These are phyloP conservation scores for Lathyrus tuberosus DNA, from an alignment of 306 rosid genomes.

Conservation along the genomic window DNA sequence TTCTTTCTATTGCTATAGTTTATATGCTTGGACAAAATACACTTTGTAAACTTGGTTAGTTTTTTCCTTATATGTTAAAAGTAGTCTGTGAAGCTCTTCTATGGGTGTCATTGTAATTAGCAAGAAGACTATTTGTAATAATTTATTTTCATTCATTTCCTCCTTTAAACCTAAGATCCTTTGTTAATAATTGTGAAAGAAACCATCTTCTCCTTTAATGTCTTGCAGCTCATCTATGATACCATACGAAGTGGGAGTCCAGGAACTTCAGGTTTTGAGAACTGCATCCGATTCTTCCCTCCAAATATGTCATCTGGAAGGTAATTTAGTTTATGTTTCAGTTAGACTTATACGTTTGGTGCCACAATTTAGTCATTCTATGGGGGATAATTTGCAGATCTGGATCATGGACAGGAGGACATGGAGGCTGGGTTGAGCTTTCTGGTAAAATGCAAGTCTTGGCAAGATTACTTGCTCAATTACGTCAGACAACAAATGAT, in stretches of 20 bases:
- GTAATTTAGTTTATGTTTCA: slow-evolving; percentile 42
- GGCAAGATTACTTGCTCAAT: slow-evolving; percentile 86
- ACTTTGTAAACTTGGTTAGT: slow-evolving; percentile 17
- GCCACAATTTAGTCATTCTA: slow-evolving; percentile 28
- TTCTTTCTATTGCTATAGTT: slow-evolving; percentile 10
- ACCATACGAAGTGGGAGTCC: slow-evolving; percentile 79
- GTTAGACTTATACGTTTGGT: slow-evolving; percentile 14
- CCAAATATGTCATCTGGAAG: slow-evolving; percentile 93
- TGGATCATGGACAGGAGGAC: slow-evolving; percentile 92
- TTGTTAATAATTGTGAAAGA: slow-evolving; percentile 13
- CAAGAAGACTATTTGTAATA: slow-evolving; percentile 1
- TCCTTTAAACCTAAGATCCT: slow-evolving; percentile 21
- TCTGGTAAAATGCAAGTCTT: slow-evolving; percentile 98
- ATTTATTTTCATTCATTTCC: slow-evolving; percentile 21
- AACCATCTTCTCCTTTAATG: slow-evolving; percentile 34
- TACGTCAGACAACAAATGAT: slow-evolving; percentile 79
- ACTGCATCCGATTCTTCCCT: slow-evolving; percentile 89
- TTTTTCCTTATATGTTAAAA: slow-evolving; percentile 17
- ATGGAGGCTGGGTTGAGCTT: slow-evolving; percentile 94
- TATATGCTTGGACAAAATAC: not conserved
- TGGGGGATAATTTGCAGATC: slow-evolving; percentile 51
- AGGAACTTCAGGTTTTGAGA: slow-evolving; percentile 96
- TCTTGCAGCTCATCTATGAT: slow-evolving; percentile 87
- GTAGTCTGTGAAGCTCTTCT: slow-evolving; percentile 23
- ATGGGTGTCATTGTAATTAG: slow-evolving; percentile 2